A percentile compares a stretch with the other conserved stretches of the same genome.
Evolutionary conservation across 1,139 yeast genomes (phyloP).

Genomic region (Taphrina pruni): DNA sequence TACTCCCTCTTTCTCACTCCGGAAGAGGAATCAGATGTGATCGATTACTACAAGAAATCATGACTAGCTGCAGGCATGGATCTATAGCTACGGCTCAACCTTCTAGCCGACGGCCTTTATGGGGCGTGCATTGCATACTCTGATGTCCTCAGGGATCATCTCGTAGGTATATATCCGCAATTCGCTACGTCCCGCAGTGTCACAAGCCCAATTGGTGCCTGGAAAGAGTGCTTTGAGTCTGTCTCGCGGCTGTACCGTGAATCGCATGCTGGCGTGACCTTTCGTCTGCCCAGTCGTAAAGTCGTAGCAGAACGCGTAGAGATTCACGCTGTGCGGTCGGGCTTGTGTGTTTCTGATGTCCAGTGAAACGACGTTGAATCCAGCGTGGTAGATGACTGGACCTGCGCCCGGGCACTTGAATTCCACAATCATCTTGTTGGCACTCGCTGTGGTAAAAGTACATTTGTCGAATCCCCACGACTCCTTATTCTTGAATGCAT

Average conservation of each 20-base stretch:
- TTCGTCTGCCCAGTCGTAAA: not conserved
- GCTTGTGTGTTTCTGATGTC: not conserved
- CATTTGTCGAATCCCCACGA: not conserved
- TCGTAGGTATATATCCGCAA: not conserved
- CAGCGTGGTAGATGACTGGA: not conserved
- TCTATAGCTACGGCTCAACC: no score
- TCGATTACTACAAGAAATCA: no score
- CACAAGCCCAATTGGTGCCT: not conserved
- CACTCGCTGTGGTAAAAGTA: not conserved
- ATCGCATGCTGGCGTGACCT: slow-evolving; percentile 1
- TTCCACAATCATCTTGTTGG: not conserved
- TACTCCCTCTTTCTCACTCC: no score
- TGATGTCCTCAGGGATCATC: not conserved
- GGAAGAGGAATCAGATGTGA: no score
- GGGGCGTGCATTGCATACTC: not conserved
- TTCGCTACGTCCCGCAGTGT: not conserved
- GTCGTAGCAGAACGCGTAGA: slow-evolving; percentile 15
- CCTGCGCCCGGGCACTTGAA: not conserved
- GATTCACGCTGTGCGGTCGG: not conserved
- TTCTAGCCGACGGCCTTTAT: not conserved
- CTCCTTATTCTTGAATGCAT: not conserved
- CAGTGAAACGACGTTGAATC: not conserved
- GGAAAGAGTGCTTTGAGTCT: not conserved
- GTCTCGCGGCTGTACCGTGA: not conserved
- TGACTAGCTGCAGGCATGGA: no score